Base-by-base conservation (phyloP, 2,329 filamentous ascomycete species). In the Aureobasidium sp. region DNA sequence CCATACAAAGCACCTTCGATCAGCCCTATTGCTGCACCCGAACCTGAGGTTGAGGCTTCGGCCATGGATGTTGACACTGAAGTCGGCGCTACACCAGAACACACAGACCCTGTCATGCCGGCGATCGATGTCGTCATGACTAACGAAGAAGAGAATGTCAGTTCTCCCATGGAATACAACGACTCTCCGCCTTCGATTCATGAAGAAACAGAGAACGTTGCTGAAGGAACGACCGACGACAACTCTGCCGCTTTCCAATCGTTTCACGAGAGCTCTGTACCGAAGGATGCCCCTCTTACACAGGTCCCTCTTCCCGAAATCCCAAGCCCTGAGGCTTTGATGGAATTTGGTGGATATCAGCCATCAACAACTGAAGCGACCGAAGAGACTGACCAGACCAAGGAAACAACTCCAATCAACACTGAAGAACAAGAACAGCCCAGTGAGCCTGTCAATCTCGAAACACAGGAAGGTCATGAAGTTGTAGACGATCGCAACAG, bases 121-220 rank as follows among this genome's bases (percentile, higher is more conserved):
- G 9, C 42, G 55, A 60, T 60, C 44, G 57, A 60, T 51, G 57
- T 60, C 57, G 57, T 49, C 57, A 60, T 60, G 57, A 49, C 57
- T 60, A 22, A 49, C 34, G 55, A 48, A 15, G 20, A 58, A 27
- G n/a, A 58, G 22, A n/a, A 37, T 36, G 31, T 20, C 27, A 48
- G 42, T 48, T 14, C 55, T 47, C 31, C 31, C 1, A 27, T 39
- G n/a, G 42, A 25, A 39, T 25, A 47, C 20, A 36, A 58, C 31
- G 20, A 58, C 31, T 29, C 31, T 11, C 15, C 37, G 5, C 3
- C 42, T 12, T 58, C 55, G 29, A 15, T 22, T 25, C 55, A 58
- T 29, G 45, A 44, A 25, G 42, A 59, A 41, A 9, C 34, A 39
- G 34, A 42, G n/a, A 7, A 31, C 4, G 9, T 42, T 4, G 14